Conservation (phyloP, 2,329 filamentous ascomycete genomes). For the Colletotrichum liriopes region DNA sequence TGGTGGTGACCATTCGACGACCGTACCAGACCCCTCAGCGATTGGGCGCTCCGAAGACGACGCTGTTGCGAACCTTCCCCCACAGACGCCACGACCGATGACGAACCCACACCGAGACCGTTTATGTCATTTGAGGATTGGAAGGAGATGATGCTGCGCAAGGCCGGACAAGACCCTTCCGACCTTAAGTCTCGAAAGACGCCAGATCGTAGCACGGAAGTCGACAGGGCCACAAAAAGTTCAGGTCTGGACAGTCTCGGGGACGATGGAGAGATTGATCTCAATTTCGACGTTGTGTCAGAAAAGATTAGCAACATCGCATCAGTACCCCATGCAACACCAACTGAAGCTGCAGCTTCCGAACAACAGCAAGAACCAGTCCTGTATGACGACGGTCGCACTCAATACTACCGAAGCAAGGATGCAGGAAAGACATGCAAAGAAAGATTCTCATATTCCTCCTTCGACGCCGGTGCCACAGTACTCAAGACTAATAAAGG, state of each 20-base stretch:
- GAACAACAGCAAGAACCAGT: conserved; percentile 57
- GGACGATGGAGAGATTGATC: conserved; percentile 87
- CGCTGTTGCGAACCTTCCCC: background rate
- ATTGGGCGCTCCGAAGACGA: background rate
- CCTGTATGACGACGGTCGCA: conserved; percentile 63
- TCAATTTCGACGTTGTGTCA: conserved; percentile 68
- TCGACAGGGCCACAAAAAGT: conserved; percentile 64
- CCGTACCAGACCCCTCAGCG: conserved; percentile 42
- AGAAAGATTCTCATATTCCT: conserved; percentile 97
- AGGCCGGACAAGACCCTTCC: conserved; percentile 78
- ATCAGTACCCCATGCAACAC: conserved; percentile 28
- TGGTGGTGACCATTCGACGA: background rate
- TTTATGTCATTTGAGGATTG: conserved; percentile 99
- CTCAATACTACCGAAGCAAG: conserved; percentile 80
- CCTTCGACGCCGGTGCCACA: conserved; percentile 95
- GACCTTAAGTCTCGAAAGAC: conserved; percentile 75
- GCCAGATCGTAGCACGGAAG: conserved; percentile 64
- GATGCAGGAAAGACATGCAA: conserved; percentile 98
- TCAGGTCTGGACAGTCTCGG: conserved; percentile 85
- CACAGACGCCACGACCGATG: conserved; percentile 13
- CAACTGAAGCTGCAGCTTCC: conserved; percentile 31
- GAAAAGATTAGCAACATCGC: conserved; percentile 56
- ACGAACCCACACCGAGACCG: conserved; percentile 58
- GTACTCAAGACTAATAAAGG: conserved; percentile 91
- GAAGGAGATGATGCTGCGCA: conserved; percentile 93